Percentiles rank a stretch among this genome's conserved stretches.
Evolutionary conservation across 2,329 filamentous ascomycete species (phyloP).

Genomic region (Trichoderma guizhouense): DNA sequence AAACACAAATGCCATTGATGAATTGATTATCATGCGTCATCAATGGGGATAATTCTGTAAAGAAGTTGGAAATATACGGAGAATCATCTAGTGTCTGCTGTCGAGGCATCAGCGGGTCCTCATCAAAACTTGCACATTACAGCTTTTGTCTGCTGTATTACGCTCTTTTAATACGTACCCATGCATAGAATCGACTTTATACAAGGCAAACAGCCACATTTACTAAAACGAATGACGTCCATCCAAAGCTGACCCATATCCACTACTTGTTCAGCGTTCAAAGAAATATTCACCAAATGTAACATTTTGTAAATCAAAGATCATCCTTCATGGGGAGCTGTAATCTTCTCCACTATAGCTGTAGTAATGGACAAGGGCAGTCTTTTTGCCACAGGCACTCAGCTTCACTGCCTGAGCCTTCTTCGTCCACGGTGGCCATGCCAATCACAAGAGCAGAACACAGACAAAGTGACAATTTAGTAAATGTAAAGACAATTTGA

Average conservation of each 20-base stretch:
- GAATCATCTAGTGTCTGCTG: no score
- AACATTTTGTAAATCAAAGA: constrained; percentile 6
- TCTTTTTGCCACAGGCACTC: not conserved
- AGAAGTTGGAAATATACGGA: no score
- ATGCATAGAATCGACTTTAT: not conserved
- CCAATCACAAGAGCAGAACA: not conserved
- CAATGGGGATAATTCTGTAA: not conserved
- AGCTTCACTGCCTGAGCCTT: no score
- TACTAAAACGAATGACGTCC: not conserved
- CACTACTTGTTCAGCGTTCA: not conserved
- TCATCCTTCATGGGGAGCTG: not conserved
- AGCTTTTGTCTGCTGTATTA: not conserved
- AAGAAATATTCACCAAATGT: not conserved
- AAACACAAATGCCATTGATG: not conserved
- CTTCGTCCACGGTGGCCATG: not conserved
- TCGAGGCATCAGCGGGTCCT: no score
- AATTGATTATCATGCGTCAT: not conserved
- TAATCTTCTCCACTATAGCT: not conserved
- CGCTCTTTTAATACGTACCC: not conserved
- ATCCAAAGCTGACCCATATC: not conserved
- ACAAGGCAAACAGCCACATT: not conserved
- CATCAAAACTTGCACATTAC: not conserved
- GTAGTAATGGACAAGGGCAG: not conserved
- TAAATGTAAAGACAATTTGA: not conserved
- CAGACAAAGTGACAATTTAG: not conserved